Evolutionary conservation across 768 basidiomycete genomes (phyloP), one percentile per base, ranked within the genome.

Genomic region (Leccinum boreale): DNA sequence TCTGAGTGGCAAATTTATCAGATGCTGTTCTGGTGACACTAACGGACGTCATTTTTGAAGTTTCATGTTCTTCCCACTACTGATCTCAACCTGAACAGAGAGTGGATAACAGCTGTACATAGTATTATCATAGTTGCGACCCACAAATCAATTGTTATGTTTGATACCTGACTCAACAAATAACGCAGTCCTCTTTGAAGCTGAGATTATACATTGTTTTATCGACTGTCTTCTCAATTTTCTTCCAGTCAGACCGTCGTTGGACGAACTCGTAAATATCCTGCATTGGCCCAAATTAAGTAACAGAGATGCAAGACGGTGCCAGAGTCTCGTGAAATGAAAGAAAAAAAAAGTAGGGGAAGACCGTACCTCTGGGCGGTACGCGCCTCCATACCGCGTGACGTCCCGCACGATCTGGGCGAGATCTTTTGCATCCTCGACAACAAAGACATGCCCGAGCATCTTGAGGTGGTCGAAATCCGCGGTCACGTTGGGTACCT

Each of bases 201-300:
- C 89, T 91, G 52, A 94, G 73, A 72, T 90, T 93, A 74, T 94
- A 94, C 92, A 94, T 94, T 50, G 92, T 86, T 77, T 93, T 92
- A 76, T 94, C 92, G 51, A 98, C 97, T 26, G 84, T 87, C 74
- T 93, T 96, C 72, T 98, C 95, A 58, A 98, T 98, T 77, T 92
- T 95, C 77, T 97, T 96, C 96, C 96, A 98, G 71, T 99, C 96
- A 7, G 92, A 90, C 33, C 95, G 81, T 21, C 95, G 79, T 69
- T 94, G 92, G 66, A 98, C 91, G 66, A 98, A 96, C 72, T 98
- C 96, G 70, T 98, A 98, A 52, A 98, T 81, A 68, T 98, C 96
- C 85, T 88, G 44, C 42, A 26, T 21, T 3, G 4, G 2, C 44
- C 33, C 6, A n/a, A 4, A 11, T 24, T 62, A 0, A 57, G 21